Conservation (phyloP, 2,329 filamentous ascomycete species). For the Pezicula carpinea region DNA sequence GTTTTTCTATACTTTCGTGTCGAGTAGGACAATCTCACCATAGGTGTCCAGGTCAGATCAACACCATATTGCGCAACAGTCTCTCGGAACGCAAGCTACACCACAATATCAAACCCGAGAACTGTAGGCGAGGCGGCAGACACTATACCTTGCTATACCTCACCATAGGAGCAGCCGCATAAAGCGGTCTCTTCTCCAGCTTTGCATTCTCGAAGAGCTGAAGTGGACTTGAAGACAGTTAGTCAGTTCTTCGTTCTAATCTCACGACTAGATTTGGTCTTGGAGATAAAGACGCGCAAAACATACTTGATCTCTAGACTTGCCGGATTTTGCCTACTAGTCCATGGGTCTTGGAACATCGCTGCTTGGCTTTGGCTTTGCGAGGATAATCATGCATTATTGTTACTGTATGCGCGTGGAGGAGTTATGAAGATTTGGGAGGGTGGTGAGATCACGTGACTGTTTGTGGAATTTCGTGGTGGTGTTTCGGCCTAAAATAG, state of each 20-base stretch:
- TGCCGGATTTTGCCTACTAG: no score
- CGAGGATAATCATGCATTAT: no score
- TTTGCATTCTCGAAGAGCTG: constrained; percentile 54
- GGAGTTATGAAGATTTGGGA: no score
- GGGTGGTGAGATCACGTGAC: no score
- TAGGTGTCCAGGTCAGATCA: constrained; percentile 67
- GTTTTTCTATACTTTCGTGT: not conserved
- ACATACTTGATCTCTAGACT: constrained; percentile 15
- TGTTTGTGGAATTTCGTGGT: no score
- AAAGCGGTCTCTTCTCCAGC: constrained; percentile 47
- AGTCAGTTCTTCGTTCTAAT: not conserved
- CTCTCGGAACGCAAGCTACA: constrained; percentile 62
- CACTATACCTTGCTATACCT: constrained; percentile 49
- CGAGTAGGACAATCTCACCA: constrained; percentile 38
- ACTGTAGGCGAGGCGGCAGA: not conserved
- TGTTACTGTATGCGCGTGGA: no score
- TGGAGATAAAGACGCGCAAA: not conserved
- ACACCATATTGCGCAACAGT: constrained; percentile 60
- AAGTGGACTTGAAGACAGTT: constrained; percentile 40
- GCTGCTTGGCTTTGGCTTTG: no score
- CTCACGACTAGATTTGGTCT: no score
- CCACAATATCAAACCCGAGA: constrained; percentile 11
- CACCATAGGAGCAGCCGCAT: constrained; percentile 63
- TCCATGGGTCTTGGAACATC: no score
- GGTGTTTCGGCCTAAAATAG: no score